Evolutionary conservation across 2,329 filamentous ascomycete species (phyloP).

Genomic region (Scedosporium dehoogii): DNA sequence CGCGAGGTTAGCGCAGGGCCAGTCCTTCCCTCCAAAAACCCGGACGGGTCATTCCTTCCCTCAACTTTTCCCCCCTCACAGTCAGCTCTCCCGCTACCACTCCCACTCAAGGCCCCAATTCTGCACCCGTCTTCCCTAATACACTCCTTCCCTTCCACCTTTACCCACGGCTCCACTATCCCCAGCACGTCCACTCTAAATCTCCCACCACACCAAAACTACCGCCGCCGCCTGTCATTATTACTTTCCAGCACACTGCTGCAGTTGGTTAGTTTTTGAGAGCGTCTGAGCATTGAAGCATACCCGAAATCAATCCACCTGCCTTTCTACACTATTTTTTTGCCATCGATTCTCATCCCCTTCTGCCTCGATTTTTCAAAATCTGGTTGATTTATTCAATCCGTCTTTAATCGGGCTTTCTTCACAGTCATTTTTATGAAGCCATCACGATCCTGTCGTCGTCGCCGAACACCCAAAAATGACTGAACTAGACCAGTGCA

Average conservation of each 20-base stretch:
- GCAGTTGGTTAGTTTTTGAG: background rate
- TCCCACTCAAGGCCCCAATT: background rate
- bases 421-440: constrained; percentile 31
- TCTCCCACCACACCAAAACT: background rate
- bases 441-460: constrained; percentile 26
- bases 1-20: background rate
- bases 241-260: background rate
- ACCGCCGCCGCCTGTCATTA: background rate
- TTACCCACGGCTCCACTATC: background rate
- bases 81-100: background rate
- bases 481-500: constrained; percentile 54
- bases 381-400: constrained; percentile 7
- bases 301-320: background rate
- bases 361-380: constrained; percentile 8
- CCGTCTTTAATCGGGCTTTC: background rate
- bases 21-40: background rate
- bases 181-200: background rate
- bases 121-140: background rate
- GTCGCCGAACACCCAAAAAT: constrained; percentile 32
- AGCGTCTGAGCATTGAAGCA: background rate
- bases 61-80: background rate
- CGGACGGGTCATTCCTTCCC: background rate
- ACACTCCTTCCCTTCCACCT: background rate
- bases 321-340: background rate
- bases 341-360: constrained; percentile 5